Evolutionary conservation across 768 basidiomycete genomes (phyloP), one percentile per base, ranked within the genome.

Genomic region (Fomitopsis serialis): DNA sequence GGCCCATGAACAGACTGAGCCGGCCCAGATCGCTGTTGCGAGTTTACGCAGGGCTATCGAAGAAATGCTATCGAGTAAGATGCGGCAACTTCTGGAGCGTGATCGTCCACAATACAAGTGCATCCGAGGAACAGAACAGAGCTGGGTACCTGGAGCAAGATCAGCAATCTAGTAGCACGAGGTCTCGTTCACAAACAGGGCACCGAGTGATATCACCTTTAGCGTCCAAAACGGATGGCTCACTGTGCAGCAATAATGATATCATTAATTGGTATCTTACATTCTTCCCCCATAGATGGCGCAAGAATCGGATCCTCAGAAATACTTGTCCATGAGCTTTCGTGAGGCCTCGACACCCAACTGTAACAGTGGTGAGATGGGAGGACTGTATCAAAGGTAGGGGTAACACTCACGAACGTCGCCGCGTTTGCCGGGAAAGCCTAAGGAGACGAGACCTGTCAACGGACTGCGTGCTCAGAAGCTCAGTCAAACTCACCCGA

Each of bases 371-470:
- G 19, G 66, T 65, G 8, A 66, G 60, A 45, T 47, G 42, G 50
- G 32, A 25, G 22, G 25, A 55, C 45, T 32, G 9, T 48, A 24
- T 19, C 9, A 46, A 27, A 45, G 52, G 22, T 17, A 19, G 21
- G 44, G 60, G 22, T 42, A 51, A 25, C 22, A 80, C 88, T 73
- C 63, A 93, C 89, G 72, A 93, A 92, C 48, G 89, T 87, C 42
- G 95, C 94, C 56, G 95, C 95, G 69, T 98, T 98, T 24, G 95
- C 95, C 12, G 95, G 95, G 83, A 97, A 96, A 40, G 95, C 95
- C 82, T 94, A 58, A 5, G 56, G 45, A 47, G 19, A n/a, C 32
- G 52, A 25, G 1, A 36, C 19, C 8, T 2, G 25, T 29, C 23
- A 27, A 55, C 1, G 45, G 13, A 15, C 17, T 46, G 19, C 21